Evolutionary conservation across 1,284 basidiomycete species (phyloP).

Genomic region (Ustilago shanxiensis): DNA sequence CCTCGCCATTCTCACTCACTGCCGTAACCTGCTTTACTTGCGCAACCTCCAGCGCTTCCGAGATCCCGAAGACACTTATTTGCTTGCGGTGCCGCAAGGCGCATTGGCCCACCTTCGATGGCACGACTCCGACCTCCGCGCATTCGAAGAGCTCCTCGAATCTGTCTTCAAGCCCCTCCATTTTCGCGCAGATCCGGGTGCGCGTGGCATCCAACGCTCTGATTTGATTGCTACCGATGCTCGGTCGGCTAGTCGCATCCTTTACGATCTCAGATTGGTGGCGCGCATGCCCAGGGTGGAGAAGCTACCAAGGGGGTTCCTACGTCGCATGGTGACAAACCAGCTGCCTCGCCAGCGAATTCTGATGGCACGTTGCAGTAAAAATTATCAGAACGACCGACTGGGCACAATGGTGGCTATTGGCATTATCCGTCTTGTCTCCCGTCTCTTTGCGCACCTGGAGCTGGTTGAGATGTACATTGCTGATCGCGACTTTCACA

Average conservation of each 20-base stretch:
- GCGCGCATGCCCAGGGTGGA: conserved; percentile 26
- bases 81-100: conserved; percentile 29
- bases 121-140: conserved; percentile 42
- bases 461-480: conserved; percentile 40
- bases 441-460: conserved; percentile 20
- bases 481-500: conserved; percentile 32
- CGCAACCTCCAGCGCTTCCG: conserved; percentile 39
- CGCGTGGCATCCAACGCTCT: conserved; percentile 32
- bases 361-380: conserved; percentile 34
- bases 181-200: conserved; percentile 31
- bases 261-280: conserved; percentile 34
- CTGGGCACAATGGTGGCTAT: conserved; percentile 18
- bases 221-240: conserved; percentile 33
- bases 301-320: conserved; percentile 37
- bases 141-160: conserved; percentile 44
- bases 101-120: conserved; percentile 31
- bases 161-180: conserved; percentile 46
- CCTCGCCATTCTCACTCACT: conserved; percentile 33
- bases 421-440: conserved; percentile 21
- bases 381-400: conserved; percentile 48
- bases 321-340: conserved; percentile 22
- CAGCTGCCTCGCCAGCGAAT: conserved; percentile 32
- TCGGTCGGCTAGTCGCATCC: conserved; percentile 29
- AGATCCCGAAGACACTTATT: conserved; percentile 36
- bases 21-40: conserved; percentile 43